Evolutionary conservation across 83 land plant genomes (phyloP).

Genomic region (Picea engelmannii): DNA sequence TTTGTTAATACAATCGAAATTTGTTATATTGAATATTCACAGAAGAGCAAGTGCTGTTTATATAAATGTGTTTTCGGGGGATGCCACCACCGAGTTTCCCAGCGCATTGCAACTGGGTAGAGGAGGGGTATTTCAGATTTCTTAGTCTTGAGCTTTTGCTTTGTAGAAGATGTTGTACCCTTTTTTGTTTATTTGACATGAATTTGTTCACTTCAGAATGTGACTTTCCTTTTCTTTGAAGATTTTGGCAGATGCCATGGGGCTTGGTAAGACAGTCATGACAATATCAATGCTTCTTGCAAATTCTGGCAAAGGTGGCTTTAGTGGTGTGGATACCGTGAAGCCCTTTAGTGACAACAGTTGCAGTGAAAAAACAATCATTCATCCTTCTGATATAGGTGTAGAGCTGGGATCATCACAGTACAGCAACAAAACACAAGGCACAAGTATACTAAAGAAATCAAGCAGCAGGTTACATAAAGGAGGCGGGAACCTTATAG

Average conservation of each 20-base stretch:
- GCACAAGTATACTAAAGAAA: not conserved
- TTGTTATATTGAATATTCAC: constrained; percentile 7
- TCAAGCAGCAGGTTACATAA: constrained; percentile 14
- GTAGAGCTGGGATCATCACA: constrained; percentile 3
- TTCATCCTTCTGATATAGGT: constrained; percentile 6
- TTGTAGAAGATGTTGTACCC: not conserved
- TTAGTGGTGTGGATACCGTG: constrained; percentile 1
- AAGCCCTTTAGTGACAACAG: constrained; percentile 16
- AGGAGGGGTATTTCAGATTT: constrained; percentile 78
- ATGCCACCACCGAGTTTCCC: constrained; percentile 86
- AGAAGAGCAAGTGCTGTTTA: constrained; percentile 76
- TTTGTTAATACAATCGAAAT: constrained; percentile 5
- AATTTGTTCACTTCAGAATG: constrained; percentile 1
- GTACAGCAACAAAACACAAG: constrained; percentile 10
- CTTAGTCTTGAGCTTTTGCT: not conserved
- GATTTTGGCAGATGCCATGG: constrained; percentile 99
- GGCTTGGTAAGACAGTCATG: constrained; percentile 98
- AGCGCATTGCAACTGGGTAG: constrained; percentile 87
- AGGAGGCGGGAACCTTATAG: constrained; percentile 81
- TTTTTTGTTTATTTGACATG: not conserved
- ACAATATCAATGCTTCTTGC: constrained; percentile 77
- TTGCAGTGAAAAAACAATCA: not conserved
- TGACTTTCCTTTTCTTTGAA: constrained; percentile 26
- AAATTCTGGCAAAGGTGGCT: constrained; percentile 65
- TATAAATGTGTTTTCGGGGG: constrained; percentile 91